Base-by-base conservation (phyloP, 1,284 basidiomycete genomes). In the Stereum hirsutum region DNA sequence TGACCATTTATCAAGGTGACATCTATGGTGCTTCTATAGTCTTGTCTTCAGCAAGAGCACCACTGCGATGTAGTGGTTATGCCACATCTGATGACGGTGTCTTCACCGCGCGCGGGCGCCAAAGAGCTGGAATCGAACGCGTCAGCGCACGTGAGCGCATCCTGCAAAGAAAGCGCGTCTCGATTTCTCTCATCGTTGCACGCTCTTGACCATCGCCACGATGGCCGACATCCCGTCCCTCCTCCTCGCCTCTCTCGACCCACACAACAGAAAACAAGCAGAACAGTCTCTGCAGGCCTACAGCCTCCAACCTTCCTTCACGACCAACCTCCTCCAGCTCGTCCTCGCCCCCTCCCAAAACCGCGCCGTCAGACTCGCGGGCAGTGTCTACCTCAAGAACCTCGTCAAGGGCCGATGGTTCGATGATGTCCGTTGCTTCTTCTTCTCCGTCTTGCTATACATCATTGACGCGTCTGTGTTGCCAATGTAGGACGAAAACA, bases 361-460 rank as follows among this genome's bases (percentile, higher is more conserved):
- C 58, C 77, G 78, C 47, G 66, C 85, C 1, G 75, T 88, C 28
- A 70, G 90, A 53, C 78, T 93, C 45, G 79, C 89, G 2, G 92
- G 78, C 1, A 82, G 84, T 46, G 81, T 95, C 36, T 92, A 86
- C 63, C 79, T 95, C 50, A 96, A 95, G 68, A 95, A 95, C 59
- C 72, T 82, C 19, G 75, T 89, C 42, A 91, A 87, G 60, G 67
- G 78, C 32, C 74, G 83, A 63, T 96, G 92, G 92, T 10, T 45
- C 8, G 81, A 81, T 39, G 87, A 90, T 68, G 91, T 90, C 43
- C 44, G 77, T 46, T 21, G 32, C 23, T 38, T 10, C 19, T 15
- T 25, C 20, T 10, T 23, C 31, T 6, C 39, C 51, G 46, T 23
- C 28, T 45, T 24, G 48, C 38, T 24, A 44, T n/a, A 36, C 26